Base-by-base conservation (phyloP, 139 green algal genomes). In the Auxenochlorella pyrenoidosa region DNA sequence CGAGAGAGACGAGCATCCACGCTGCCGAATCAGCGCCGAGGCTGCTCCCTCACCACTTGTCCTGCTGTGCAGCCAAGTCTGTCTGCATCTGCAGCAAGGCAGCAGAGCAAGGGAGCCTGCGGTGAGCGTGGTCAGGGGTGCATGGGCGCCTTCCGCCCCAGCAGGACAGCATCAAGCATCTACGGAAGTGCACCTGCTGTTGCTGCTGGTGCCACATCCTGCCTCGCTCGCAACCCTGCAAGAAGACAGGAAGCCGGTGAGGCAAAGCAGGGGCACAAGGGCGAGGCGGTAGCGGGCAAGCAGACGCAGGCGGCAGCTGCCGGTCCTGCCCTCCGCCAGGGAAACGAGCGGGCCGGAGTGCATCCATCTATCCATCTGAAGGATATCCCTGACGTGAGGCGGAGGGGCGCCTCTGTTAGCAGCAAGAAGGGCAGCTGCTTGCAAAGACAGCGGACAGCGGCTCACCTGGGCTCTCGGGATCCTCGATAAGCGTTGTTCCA, bases 1-100 rank as follows among this genome's bases (percentile, higher is more conserved):
- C 30, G 26, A 34, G 63, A 34, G 24, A 16, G 24, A 26, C 63
- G 32, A 71, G 63, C 63, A 71, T 8, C 1, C 24, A 71, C n/a
- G 66, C 66, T 4, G 28, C 28, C 4, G 21, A 73, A 28, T 24
- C 66, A 75, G 66, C 66, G 24, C 8, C 13, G 8, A n/a, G 3
- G 59, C 59, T 75, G 66, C 66, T 47, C 63, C 63, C 70, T 44
- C 21, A 76, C 70, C 70, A 76, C 70, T 76, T 34, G 40, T 79
- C 19, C 40, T 51, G 38, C 72, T 54, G 72, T 5, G 73, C 41
- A 4, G 73, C 73, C 40, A 40, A 8, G 41, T 38, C 26, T 40
- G 41, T 10, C 28, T 80, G 73, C 41, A 60, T 12, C 66, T 73
- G 66, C 66, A 73, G 32, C 30, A 41, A 26, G 28, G 41, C 40